These are phyloP conservation scores for Botrytis byssoidea DNA, from an alignment of 2,329 filamentous ascomycete species.

Conservation along the genomic window DNA sequence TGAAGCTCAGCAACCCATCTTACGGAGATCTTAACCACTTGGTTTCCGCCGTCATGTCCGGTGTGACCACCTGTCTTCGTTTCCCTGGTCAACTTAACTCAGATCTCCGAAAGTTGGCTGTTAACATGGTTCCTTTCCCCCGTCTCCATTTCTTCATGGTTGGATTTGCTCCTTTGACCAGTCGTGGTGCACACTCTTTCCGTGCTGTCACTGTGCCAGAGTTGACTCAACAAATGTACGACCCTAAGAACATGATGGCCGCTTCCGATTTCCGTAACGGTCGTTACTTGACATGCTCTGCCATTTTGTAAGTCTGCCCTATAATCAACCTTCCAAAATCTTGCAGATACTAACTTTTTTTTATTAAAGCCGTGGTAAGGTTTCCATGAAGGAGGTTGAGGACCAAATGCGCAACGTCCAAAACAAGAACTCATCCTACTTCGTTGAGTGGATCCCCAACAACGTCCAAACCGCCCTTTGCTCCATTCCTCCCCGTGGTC, in stretches of 20 bases:
- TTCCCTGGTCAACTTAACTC: constrained; percentile 99
- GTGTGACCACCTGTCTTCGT: constrained; percentile 96
- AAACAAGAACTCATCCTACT: constrained; percentile 99
- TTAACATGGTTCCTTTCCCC: constrained; percentile 99
- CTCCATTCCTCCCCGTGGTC: constrained; percentile 94
- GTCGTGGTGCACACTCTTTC: constrained; percentile 89
- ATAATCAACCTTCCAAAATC: neutral
- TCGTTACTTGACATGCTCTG: constrained; percentile 98
- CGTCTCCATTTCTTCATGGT: constrained; percentile 99
- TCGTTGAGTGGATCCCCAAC: constrained; percentile 99
- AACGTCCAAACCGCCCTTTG: constrained; percentile 99
- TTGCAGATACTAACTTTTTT: constrained; percentile 37
- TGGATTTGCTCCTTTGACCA: constrained; percentile 97
- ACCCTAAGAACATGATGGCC: constrained; percentile 99
- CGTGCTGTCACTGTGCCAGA: constrained; percentile 96
- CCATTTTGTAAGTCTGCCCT: constrained; percentile 69
- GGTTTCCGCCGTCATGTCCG: constrained; percentile 99
- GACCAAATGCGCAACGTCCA: constrained; percentile 99
- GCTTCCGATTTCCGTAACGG: constrained; percentile 99
- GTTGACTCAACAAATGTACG: constrained; percentile 99
- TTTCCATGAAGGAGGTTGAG: constrained; percentile 99
- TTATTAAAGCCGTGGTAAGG: constrained; percentile 78
- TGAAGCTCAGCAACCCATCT: constrained; percentile 97
- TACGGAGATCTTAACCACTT: constrained; percentile 99
- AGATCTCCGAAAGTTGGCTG: constrained; percentile 97